phyloP scores from a whole-genome alignment of 2,329 filamentous ascomycete genomes.

The Triangularia setosa region DNA sequence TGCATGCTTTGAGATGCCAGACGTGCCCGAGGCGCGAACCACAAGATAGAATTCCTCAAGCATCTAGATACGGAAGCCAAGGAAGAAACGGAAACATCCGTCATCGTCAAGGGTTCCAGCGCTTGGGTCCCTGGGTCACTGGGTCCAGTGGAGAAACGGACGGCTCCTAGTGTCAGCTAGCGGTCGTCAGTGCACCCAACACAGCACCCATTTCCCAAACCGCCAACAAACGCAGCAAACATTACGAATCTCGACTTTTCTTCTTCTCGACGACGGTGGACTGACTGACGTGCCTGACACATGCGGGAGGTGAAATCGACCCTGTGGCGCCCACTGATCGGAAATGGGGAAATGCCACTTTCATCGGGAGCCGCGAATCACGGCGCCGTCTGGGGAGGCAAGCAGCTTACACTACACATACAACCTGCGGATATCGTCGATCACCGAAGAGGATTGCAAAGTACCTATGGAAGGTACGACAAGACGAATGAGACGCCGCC shows the following conservation, averaged over 20 bases:
- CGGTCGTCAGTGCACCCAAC: neutral
- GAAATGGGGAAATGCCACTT: neutral
- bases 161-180: neutral
- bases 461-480: neutral
- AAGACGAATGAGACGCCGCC: neutral
- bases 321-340: neutral
- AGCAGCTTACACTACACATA: neutral
- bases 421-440: neutral
- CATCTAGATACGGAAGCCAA: neutral
- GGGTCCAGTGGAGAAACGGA: neutral
- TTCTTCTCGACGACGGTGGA: neutral
- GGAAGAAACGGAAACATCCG: neutral
- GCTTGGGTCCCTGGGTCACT: neutral
- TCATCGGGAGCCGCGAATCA: neutral
- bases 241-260: neutral
- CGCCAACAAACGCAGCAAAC: neutral
- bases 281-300: neutral
- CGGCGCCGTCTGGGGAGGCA: neutral
- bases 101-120: neutral
- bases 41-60: neutral
- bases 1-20: neutral
- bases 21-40: neutral
- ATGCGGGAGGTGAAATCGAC: neutral
- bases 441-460: neutral
- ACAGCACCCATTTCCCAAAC: too few relatives aligned